Evolutionary conservation across 768 basidiomycete species (phyloP).

Genomic region (Macrocybe gigantea): DNA sequence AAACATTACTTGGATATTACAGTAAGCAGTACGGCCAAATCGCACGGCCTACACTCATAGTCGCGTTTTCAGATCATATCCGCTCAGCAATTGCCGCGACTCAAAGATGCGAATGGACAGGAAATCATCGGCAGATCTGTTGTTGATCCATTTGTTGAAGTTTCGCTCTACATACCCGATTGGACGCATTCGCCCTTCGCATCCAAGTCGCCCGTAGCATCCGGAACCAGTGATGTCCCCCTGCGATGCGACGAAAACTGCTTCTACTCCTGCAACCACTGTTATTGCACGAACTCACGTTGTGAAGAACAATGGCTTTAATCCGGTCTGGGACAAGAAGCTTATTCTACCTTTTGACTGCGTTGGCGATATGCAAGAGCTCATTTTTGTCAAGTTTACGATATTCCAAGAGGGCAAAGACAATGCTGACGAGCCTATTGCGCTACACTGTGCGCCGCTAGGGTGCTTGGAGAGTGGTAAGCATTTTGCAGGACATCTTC

Average conservation of each 20-base stretch:
- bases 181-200: slow-evolving; percentile 40
- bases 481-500: slow-evolving; percentile 7
- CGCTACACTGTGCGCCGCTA: slow-evolving; percentile 67
- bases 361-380: slow-evolving; percentile 66
- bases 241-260: slow-evolving; percentile 16
- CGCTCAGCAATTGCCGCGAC: slow-evolving; percentile 82
- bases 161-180: slow-evolving; percentile 71
- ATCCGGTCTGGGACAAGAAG: slow-evolving; percentile 80
- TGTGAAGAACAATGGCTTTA: slow-evolving; percentile 88
- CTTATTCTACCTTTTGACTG: slow-evolving; percentile 72
- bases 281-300: slow-evolving; percentile 52
- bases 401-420: slow-evolving; percentile 58
- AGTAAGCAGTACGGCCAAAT: slow-evolving; percentile 23
- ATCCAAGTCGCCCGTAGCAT: slow-evolving; percentile 9
- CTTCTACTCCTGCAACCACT: slow-evolving; percentile 31
- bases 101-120: slow-evolving; percentile 54
- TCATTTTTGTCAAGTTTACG: slow-evolving; percentile 79
- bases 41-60: neutral
- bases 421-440: slow-evolving; percentile 60
- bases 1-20: slow-evolving; percentile 61
- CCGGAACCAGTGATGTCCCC: slow-evolving; percentile 11
- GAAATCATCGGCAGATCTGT: slow-evolving; percentile 54
- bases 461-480: slow-evolving; percentile 69
- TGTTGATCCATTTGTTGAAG: slow-evolving; percentile 75
- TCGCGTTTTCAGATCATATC: slow-evolving; percentile 49